phyloP scores from a whole-genome alignment of 345 rosid genomes.

The Linum usitatissimum region DNA sequence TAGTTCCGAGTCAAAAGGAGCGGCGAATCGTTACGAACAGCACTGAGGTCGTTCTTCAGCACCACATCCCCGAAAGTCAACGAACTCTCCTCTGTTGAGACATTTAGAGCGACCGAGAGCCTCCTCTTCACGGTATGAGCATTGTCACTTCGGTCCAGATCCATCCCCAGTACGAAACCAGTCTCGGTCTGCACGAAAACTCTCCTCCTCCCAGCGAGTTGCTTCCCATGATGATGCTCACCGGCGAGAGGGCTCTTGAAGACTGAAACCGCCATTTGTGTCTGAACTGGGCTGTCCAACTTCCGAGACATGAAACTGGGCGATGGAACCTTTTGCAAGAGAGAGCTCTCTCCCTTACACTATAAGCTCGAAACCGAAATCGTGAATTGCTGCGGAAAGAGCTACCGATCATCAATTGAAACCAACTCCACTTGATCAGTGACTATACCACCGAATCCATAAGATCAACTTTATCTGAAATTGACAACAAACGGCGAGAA shows the following conservation, averaged over 20 bases:
- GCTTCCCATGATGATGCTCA: conserved; percentile 48
- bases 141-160: conserved; percentile 84
- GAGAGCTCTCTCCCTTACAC: conserved; percentile 35
- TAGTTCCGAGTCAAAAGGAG: conserved; percentile 71
- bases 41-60: conserved; percentile 81
- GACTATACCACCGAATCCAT: background rate
- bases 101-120: conserved; percentile 80
- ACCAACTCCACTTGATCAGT: conserved; percentile 25
- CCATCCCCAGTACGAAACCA: conserved; percentile 98
- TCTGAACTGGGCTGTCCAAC: conserved; percentile 91
- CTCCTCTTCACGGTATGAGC: conserved; percentile 90
- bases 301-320: conserved; percentile 72
- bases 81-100: conserved; percentile 70
- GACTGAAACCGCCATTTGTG: conserved; percentile 87
- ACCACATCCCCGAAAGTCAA: conserved; percentile 80
- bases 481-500: background rate
- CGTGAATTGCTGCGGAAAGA: conserved; percentile 12
- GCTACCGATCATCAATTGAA: conserved; percentile 40
- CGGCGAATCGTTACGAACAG: conserved; percentile 75
- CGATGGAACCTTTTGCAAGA: conserved; percentile 25
- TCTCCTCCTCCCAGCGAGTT: conserved; percentile 60
- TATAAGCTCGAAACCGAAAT: conserved; percentile 31
- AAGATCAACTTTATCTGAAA: conserved; percentile 18
- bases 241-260: conserved; percentile 65
- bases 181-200: conserved; percentile 95